Evolutionary conservation across 1,284 basidiomycete genomes (phyloP).

Genomic region (Apiotrichum montevideense): DNA sequence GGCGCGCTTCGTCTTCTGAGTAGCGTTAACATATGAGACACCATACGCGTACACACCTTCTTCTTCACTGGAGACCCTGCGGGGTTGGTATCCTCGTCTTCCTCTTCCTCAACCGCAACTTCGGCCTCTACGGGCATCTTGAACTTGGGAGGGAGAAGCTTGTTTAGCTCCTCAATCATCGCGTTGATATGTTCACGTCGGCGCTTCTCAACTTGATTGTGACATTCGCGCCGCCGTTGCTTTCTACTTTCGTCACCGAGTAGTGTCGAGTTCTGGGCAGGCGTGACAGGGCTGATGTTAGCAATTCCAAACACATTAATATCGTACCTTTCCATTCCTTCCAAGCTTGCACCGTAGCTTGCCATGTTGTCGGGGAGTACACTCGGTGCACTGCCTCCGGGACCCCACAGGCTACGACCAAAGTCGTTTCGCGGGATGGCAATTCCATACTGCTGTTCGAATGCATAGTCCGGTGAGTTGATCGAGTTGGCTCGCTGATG

Average conservation of each 20-base stretch:
- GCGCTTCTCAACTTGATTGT: conserved; percentile 45
- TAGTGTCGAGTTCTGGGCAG: conserved; percentile 24
- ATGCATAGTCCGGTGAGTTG: conserved; percentile 6
- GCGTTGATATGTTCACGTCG: conserved; percentile 45
- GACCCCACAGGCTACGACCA: conserved; percentile 12
- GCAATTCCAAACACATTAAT: not conserved
- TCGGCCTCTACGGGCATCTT: conserved; percentile 26
- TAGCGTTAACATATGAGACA: not conserved
- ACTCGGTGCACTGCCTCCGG: conserved; percentile 22
- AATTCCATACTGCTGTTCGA: conserved; percentile 22
- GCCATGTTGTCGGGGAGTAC: conserved; percentile 19
- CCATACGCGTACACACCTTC: conserved; percentile 18
- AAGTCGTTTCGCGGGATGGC: conserved; percentile 23
- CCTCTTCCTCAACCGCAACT: conserved; percentile 29
- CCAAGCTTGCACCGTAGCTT: conserved; percentile 23
- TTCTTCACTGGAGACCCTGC: conserved; percentile 25
- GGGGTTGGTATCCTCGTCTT: conserved; percentile 30
- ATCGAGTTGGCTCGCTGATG: conserved; percentile 14
- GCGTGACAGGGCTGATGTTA: conserved; percentile 30
- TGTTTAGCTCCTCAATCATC: conserved; percentile 43
- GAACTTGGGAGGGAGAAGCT: conserved; percentile 29
- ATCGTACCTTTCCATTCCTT: conserved; percentile 21
- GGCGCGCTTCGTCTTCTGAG: conserved; percentile 29
- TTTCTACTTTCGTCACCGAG: conserved; percentile 33
- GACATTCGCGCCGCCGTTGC: conserved; percentile 40